A percentile compares a stretch with the other conserved stretches of the same genome.
Conservation (phyloP, 352 stramenopile species). For the Pythium diclinum region DNA sequence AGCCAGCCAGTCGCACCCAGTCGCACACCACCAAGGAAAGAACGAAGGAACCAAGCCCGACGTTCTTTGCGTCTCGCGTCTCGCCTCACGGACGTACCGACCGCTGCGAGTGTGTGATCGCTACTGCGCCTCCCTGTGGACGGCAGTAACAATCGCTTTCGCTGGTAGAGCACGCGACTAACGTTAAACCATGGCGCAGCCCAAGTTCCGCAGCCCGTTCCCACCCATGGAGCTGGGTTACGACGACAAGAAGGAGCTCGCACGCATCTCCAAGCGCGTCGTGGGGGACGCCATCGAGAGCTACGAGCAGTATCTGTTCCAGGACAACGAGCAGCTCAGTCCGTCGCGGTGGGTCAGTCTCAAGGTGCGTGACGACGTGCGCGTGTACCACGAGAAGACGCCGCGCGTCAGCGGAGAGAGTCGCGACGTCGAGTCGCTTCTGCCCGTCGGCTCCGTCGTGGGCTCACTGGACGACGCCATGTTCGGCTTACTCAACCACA, state of each 20-base stretch:
- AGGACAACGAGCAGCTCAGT: constrained; percentile 15
- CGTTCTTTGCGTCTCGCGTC: neutral
- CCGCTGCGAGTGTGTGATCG: too few relatives aligned
- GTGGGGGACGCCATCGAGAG: constrained; percentile 7
- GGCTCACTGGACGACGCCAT: constrained; percentile 26
- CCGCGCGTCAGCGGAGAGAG: neutral
- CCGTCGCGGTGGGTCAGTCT: constrained; percentile 13
- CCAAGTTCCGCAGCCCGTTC: constrained; percentile 27
- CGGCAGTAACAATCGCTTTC: constrained; percentile 3
- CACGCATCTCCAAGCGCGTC: constrained; percentile 23
- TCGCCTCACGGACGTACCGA: neutral
- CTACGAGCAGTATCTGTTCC: constrained; percentile 20
- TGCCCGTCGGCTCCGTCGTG: constrained; percentile 24
- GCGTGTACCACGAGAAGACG: constrained; percentile 23
- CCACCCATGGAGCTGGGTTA: constrained; percentile 19
- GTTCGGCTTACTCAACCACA: constrained; percentile 23
- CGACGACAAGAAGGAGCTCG: constrained; percentile 28
- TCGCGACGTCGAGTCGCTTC: constrained; percentile 14
- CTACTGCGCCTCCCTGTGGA: neutral
- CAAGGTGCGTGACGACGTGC: constrained; percentile 24
- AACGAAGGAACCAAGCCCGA: neutral
- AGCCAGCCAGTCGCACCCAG: neutral
- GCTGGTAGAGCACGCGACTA: neutral
- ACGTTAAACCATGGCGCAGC: constrained; percentile 8
- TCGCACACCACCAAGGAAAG: neutral